Base-by-base conservation (phyloP, 176 grass and related monocot species). In the Elymus sibiricus region DNA sequence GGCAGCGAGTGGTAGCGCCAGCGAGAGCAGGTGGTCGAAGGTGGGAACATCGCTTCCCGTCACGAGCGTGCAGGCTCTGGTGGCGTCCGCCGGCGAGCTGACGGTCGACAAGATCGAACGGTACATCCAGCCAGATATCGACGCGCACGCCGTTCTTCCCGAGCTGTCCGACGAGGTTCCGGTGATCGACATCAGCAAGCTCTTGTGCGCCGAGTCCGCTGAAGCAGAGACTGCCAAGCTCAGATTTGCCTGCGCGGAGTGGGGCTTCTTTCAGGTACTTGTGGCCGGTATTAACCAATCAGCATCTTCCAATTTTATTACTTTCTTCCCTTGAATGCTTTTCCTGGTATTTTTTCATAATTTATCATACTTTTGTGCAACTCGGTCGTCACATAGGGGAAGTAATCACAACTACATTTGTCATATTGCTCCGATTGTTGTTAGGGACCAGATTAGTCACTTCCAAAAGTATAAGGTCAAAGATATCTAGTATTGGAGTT, bases 261-360 rank as follows among this genome's bases (percentile, higher is more conserved):
- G 93, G 87, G 93, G 90, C 1, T 94, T 94, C 70, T 94, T 94
- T 61, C 84, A 91, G 77, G 89, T 51, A 16, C 46, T 15, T 49
- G 12, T 15, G 12, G 1, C 46, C 14, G 16, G 15, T 15, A 49
- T 49, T 49, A 49, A 49, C 4, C 14, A 6, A 49, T 5, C 14
- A 49, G 1, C 19, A 22, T 19, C 7, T 56, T 22, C 2, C 7
- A 56, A 56, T 22, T 19, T 9, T 56, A 21, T 56, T 19, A 56
- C 53, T 56, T 56, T 56, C 6, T 56, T 56, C 53, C 53, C 53
- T 56, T 1, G 51, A 22, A 22, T 56, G 17, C 24, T 56, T 19
- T 56, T 56, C 19, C 19, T 56, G 19, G 47, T 51, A 17, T 51
- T 19, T 56, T 6, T 56, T 9, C 7, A 49, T 9, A 56, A 56